These are phyloP conservation scores for Solanum habrochaites DNA, from an alignment of 257 asterid species.

Conservation along the genomic window DNA sequence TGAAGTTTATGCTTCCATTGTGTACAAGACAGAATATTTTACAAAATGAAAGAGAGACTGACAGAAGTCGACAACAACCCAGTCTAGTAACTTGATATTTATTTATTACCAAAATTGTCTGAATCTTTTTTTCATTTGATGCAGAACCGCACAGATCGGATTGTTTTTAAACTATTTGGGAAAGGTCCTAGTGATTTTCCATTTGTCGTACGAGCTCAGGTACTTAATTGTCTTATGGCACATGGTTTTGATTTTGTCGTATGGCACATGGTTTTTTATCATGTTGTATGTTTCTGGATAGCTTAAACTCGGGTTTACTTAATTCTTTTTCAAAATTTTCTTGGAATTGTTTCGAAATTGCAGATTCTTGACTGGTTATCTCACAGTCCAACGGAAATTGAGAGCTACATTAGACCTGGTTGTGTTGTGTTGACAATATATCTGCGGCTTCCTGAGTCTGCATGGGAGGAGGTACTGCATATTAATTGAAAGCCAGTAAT, in stretches of 20 bases:
- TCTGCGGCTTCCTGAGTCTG: conserved; percentile 44
- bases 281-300: neutral
- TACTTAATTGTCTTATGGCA: neutral
- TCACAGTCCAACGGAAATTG: conserved; percentile 81
- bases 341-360: conserved; percentile 3
- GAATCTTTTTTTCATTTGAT: neutral
- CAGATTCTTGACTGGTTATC: conserved; percentile 93
- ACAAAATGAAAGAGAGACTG: neutral
- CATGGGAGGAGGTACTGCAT: conserved; percentile 74
- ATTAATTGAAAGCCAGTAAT: neutral
- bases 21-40: neutral
- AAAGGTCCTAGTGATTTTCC: conserved; percentile 78
- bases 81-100: neutral
- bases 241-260: neutral
- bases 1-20: neutral
- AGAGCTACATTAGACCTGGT: conserved; percentile 91
- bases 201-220: conserved; percentile 59
- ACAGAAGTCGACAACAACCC: neutral
- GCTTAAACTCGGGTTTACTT: neutral
- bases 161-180: conserved; percentile 76
- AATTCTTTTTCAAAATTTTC: neutral
- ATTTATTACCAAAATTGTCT: neutral
- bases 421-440: conserved; percentile 68
- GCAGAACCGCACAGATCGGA: conserved; percentile 78
- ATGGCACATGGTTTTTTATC: neutral